These are phyloP conservation scores for Psophocarpus tetragonolobus DNA, from an alignment of 306 rosid species.

Conservation along the genomic window DNA sequence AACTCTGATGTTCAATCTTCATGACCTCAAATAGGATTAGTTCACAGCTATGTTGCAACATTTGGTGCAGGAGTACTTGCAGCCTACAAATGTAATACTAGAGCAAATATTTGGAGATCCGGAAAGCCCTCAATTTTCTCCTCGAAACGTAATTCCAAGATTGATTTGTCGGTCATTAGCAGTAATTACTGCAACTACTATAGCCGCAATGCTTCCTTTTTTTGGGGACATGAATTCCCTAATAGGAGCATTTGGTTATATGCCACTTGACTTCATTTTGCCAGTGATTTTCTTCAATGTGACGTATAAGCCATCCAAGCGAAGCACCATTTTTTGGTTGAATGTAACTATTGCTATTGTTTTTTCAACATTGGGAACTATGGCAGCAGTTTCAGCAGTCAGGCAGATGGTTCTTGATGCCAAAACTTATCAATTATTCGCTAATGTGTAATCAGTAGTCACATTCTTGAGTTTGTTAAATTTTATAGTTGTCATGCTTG, in stretches of 20 bases:
- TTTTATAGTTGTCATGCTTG: not conserved
- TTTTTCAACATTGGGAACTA: not conserved
- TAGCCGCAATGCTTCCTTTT: conserved; percentile 72
- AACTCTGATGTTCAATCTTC: not conserved
- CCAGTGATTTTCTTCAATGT: conserved; percentile 58
- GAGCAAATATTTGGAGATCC: not conserved
- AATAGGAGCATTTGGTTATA: conserved; percentile 65
- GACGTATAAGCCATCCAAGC: conserved; percentile 56
- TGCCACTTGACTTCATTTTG: conserved; percentile 66
- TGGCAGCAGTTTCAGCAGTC: not conserved
- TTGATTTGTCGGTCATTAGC: not conserved
- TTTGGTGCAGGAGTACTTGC: not conserved
- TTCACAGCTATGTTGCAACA: not conserved
- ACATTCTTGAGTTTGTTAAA: not conserved
- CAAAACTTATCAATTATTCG: not conserved
- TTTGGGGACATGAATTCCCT: conserved; percentile 57
- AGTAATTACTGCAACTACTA: conserved; percentile 14
- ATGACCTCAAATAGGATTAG: not conserved
- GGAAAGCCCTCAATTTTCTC: not conserved
- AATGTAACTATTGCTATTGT: not conserved
- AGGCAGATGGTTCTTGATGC: not conserved
- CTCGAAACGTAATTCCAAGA: not conserved
- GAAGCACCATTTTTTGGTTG: conserved; percentile 45
- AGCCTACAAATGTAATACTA: not conserved
- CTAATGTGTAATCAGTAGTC: not conserved